Conservation (phyloP, 1,139 yeast species). For the Arxiozyma telluris region DNA sequence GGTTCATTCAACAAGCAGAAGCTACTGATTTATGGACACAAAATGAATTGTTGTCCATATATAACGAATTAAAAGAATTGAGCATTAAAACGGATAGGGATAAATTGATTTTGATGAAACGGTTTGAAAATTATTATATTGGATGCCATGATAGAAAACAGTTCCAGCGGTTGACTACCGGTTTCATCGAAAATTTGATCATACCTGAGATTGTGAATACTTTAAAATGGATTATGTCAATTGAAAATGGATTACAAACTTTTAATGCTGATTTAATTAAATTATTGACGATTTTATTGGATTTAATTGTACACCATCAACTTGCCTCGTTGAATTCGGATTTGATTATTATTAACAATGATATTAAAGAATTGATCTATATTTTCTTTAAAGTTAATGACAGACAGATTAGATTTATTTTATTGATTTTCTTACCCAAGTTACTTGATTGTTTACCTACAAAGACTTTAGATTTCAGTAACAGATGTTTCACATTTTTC, state of each 20-base stretch:
- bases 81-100: conserved; percentile 25
- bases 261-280: conserved; percentile 1
- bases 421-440: conserved; percentile 55
- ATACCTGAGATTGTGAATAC: conserved; percentile 50
- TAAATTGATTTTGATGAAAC: conserved; percentile 19
- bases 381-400: conserved; percentile 59
- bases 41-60: conserved; percentile 16
- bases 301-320: conserved; percentile 13
- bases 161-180: conserved; percentile 36
- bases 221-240: conserved; percentile 2
- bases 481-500: conserved; percentile 57
- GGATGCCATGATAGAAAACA: conserved; percentile 9
- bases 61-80: conserved; percentile 23
- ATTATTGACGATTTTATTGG: conserved; percentile 21
- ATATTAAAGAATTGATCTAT: conserved; percentile 56
- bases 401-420: conserved; percentile 62
- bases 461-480: conserved; percentile 56
- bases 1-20: conserved; percentile 12
- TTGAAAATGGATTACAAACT: background rate
- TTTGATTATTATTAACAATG: conserved; percentile 28
- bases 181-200: conserved; percentile 53
- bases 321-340: background rate
- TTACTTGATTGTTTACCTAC: conserved; percentile 39
- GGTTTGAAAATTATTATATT: conserved; percentile 19
- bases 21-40: conserved; percentile 15